phyloP scores from a whole-genome alignment of 2,329 filamentous ascomycete genomes.

The Xylaria sp. region DNA sequence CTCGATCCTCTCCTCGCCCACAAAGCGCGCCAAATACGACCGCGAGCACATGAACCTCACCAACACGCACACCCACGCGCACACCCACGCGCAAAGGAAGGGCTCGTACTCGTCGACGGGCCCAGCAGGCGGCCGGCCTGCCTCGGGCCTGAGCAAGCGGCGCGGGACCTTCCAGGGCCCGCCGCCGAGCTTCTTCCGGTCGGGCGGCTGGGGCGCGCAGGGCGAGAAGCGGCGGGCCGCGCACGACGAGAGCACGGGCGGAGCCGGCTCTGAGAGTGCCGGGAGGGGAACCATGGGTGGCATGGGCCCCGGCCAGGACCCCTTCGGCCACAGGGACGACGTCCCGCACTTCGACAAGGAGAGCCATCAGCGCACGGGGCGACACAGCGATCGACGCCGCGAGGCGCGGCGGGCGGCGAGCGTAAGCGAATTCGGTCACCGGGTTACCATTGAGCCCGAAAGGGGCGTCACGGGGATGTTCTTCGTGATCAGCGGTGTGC shows the following conservation, averaged over 20 bases:
- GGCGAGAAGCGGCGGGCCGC: conserved; percentile 67
- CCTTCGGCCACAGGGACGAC: conserved; percentile 60
- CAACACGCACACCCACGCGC: conserved; percentile 45
- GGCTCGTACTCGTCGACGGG: conserved; percentile 67
- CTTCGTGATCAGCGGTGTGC: conserved; percentile 60
- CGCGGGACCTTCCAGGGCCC: conserved; percentile 83
- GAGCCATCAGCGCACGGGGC: conserved; percentile 79
- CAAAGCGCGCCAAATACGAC: conserved; percentile 85
- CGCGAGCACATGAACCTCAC: conserved; percentile 66
- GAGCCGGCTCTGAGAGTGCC: neutral
- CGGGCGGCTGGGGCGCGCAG: conserved; percentile 80
- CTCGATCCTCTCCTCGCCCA: conserved; percentile 75
- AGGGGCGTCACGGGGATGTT: conserved; percentile 58
- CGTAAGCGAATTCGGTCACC: conserved; percentile 42
- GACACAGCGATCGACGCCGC: conserved; percentile 65
- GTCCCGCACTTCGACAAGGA: conserved; percentile 79
- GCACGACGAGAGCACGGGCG: conserved; percentile 57
- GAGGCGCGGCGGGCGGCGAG: conserved; percentile 54
- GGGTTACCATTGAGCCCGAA: conserved; percentile 53
- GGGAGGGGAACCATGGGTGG: conserved; percentile 53
- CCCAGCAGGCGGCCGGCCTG: conserved; percentile 78
- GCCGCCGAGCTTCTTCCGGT: conserved; percentile 87
- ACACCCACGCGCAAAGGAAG: conserved; percentile 46
- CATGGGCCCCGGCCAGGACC: conserved; percentile 69
- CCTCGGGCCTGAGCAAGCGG: conserved; percentile 82